Base-by-base conservation (phyloP, 2,329 filamentous ascomycete genomes). In the Trichoderma cornu-damae region DNA sequence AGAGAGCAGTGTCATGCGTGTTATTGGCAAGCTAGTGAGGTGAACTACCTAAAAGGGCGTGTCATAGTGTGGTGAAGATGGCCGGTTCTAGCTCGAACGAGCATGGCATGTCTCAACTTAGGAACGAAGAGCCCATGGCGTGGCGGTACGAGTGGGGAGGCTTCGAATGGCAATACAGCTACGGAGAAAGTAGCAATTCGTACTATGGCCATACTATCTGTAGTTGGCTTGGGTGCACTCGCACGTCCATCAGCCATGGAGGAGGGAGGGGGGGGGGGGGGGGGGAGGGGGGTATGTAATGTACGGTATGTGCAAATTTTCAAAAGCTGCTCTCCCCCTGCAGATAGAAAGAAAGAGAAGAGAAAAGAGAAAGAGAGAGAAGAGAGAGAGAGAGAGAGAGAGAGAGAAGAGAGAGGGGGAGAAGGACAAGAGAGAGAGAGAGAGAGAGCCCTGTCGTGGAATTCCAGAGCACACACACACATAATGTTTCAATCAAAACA, bases 71-170 rank as follows among this genome's bases (percentile, higher is more conserved):
- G 51, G 14, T 42, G 48, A 47, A 49, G 42, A 44, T 38, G 37
- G 53, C 42, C 24, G n/a, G 48, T 48, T 40, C 52, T 59, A 59
- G 44, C 57, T 46, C 37, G 60, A 67, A 65, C 61, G 62, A 68
- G 70, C 68, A 69, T 70, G 66, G 66, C 54, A 65, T 73, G 72
- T 73, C 71, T 74, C 65, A 70, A 72, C 63, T 64, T 65, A 69
- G 70, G 71, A 73, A 73, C 70, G 70, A 65, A 63, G 60, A 57
- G 58, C 57, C n/a, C 57, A 60, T 58, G 57, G 50, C 42, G 24
- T 26, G 26, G 48, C 26, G 48, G 24, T 28, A 20, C 32, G 16
- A 28, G 47, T 44, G 62, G 61, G 60, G 60, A 63, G 61, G 42
- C 58, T 43, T 40, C 32, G 47, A 14, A 37, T 44, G n/a, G 28